These are phyloP conservation scores for Clitopilus hobsonii DNA, from an alignment of 768 basidiomycete species.

Conservation along the genomic window DNA sequence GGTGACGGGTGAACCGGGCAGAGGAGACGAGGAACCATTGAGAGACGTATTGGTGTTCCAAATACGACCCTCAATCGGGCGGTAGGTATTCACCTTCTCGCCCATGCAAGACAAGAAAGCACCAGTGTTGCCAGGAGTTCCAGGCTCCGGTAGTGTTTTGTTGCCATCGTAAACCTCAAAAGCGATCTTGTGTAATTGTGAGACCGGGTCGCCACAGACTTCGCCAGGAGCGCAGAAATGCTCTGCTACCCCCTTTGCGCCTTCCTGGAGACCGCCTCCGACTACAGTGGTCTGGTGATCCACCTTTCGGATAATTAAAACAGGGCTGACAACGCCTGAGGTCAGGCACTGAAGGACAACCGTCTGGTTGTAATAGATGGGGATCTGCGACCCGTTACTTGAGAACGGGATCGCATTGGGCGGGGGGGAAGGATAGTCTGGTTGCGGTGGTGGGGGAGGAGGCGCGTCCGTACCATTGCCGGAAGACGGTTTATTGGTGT, in stretches of 20 bases:
- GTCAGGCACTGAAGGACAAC: constrained; percentile 92
- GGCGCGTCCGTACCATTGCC: constrained; percentile 67
- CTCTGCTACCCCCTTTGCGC: constrained; percentile 79
- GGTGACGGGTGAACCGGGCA: constrained; percentile 68
- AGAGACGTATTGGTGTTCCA: constrained; percentile 56
- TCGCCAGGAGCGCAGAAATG: constrained; percentile 82
- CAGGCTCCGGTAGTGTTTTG: constrained; percentile 67
- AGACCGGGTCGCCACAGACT: constrained; percentile 90
- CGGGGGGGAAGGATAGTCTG: constrained; percentile 89
- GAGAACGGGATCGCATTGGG: constrained; percentile 86
- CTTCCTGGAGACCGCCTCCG: constrained; percentile 87
- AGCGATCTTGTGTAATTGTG: constrained; percentile 93
- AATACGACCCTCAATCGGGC: constrained; percentile 75
- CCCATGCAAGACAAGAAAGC: constrained; percentile 90
- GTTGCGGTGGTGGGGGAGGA: constrained; percentile 76
- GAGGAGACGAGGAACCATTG: constrained; percentile 42
- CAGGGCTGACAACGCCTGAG: constrained; percentile 90
- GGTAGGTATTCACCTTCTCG: constrained; percentile 89
- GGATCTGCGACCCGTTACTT: constrained; percentile 79
- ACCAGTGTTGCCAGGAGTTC: constrained; percentile 73
- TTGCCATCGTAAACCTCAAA: constrained; percentile 82
- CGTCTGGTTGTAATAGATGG: constrained; percentile 95
- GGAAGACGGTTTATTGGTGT: constrained; percentile 80
- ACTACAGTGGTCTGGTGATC: constrained; percentile 87
- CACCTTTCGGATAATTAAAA: constrained; percentile 91